These are phyloP conservation scores for Viridothelium virens DNA, from an alignment of 495 filamentous ascomycete species.

Conservation along the genomic window DNA sequence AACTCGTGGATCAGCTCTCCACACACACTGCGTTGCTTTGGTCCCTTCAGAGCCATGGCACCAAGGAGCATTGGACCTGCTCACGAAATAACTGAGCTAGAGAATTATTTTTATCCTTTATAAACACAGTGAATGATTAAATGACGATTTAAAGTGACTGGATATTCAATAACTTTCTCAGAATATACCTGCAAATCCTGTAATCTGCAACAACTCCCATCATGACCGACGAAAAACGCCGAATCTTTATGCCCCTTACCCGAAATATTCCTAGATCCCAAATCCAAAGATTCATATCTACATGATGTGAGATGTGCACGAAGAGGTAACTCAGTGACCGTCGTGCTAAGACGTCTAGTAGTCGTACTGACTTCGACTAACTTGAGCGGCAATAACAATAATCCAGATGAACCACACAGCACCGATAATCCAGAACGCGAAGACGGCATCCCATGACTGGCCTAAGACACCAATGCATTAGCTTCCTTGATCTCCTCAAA, in stretches of 20 bases:
- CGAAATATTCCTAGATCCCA: neutral
- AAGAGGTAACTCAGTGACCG: neutral
- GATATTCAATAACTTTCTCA: too few species aligned
- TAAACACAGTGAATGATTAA: too few species aligned
- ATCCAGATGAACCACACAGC: constrained; percentile 88
- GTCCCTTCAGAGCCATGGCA: too few species aligned
- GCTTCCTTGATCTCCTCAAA: neutral
- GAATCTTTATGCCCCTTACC: neutral
- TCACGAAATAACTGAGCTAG: too few species aligned
- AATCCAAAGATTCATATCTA: neutral
- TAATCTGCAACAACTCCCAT: too few species aligned
- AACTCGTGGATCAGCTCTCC: too few species aligned
- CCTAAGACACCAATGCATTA: constrained; percentile 28
- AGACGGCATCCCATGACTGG: constrained; percentile 54
- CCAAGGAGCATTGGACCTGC: too few species aligned
- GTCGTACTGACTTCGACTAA: constrained; percentile 57
- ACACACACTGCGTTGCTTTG: too few species aligned
- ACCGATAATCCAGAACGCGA: constrained; percentile 67
- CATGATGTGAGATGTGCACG: neutral
- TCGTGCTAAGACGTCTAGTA: constrained; percentile 17
- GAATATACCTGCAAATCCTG: too few species aligned
- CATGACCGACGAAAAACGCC: neutral
- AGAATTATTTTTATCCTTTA: too few species aligned
- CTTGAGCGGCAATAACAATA: constrained; percentile 85
- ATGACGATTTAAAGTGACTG: too few species aligned